Conservation (phyloP, 495 filamentous ascomycete genomes). For the Xylaria intraflava region DNA sequence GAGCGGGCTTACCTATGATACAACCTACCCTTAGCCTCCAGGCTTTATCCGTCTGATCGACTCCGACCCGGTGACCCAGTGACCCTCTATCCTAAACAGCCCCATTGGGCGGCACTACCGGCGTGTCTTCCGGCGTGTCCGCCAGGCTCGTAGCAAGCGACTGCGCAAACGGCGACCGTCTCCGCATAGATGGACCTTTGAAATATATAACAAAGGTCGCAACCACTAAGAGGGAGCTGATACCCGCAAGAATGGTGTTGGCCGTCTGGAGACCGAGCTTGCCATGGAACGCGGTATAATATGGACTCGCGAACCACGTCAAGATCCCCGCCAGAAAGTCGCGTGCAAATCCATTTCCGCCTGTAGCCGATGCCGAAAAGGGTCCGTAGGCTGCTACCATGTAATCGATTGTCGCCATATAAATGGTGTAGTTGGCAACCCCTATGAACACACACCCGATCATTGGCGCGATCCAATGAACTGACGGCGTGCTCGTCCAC, state of each 20-base stretch:
- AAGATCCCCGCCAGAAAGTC: constrained; percentile 79
- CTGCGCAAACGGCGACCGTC: constrained; percentile 68
- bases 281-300: constrained; percentile 55
- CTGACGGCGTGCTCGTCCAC: constrained; percentile 53
- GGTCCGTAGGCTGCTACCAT: constrained; percentile 75
- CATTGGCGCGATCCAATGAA: constrained; percentile 57
- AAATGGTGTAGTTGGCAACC: constrained; percentile 63
- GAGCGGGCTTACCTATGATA: neutral
- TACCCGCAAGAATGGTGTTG: constrained; percentile 62
- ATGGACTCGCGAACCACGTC: constrained; percentile 66
- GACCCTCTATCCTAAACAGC: neutral
- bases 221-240: constrained; percentile 59
- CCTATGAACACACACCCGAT: constrained; percentile 55
- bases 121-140: constrained; percentile 14
- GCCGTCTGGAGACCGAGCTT: constrained; percentile 52
- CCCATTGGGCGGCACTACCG: neutral
- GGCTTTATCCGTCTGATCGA: too few species aligned
- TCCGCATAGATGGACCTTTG: constrained; percentile 64
- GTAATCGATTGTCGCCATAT: constrained; percentile 80
- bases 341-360: constrained; percentile 61
- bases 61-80: too few species aligned
- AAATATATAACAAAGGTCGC: constrained; percentile 74
- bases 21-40: neutral
- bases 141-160: constrained; percentile 32
- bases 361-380: constrained; percentile 72